Evolutionary conservation across 352 stramenopile genomes (phyloP).

Genomic region (Globisporangium perplexum): DNA sequence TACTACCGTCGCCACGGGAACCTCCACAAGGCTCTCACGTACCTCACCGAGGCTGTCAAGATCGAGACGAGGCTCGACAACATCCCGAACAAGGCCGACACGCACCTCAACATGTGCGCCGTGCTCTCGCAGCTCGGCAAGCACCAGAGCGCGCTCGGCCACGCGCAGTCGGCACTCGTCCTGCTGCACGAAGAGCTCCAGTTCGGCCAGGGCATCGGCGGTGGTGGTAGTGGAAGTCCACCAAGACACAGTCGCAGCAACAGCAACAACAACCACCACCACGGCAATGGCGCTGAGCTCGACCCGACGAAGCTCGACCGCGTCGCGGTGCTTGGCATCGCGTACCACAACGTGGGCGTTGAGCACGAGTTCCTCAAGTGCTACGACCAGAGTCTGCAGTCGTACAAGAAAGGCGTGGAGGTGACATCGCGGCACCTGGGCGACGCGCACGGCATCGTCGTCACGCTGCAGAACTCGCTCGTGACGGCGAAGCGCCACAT

Average conservation of each 20-base stretch:
- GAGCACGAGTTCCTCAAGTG: conserved; percentile 95
- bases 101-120: conserved; percentile 93
- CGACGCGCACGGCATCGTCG: conserved; percentile 86
- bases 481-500: conserved; percentile 74
- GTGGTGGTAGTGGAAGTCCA: conserved; percentile 1
- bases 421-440: conserved; percentile 82
- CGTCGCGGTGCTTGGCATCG: conserved; percentile 90
- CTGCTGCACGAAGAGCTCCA: conserved; percentile 92
- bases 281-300: not conserved
- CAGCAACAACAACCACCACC: conserved; percentile 7
- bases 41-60: conserved; percentile 90
- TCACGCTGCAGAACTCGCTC: conserved; percentile 89
- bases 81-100: conserved; percentile 90
- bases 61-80: conserved; percentile 87
- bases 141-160: conserved; percentile 86
- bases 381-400: conserved; percentile 85
- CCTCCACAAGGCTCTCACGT: conserved; percentile 87
- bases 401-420: conserved; percentile 91
- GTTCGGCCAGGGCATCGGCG: conserved; percentile 13
- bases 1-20: conserved; percentile 91
- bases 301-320: conserved; percentile 74
- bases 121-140: conserved; percentile 91
- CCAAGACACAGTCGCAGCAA: conserved; percentile 15
- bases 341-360: conserved; percentile 94
- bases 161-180: conserved; percentile 91